Evolutionary conservation across 1,284 basidiomycete genomes (phyloP).

Genomic region (Porodaedalea pini): DNA sequence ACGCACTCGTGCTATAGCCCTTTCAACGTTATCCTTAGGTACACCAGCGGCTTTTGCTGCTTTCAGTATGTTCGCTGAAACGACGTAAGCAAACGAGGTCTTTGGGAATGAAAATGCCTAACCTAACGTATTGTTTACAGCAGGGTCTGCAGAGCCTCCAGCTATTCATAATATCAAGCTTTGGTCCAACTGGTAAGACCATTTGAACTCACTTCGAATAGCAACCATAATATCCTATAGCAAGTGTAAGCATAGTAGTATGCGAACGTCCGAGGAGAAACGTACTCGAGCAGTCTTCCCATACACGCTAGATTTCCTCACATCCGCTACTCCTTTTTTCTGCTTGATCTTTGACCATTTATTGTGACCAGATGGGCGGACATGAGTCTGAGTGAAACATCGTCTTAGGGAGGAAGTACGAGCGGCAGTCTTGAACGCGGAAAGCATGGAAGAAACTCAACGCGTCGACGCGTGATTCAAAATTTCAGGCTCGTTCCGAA

Average conservation of each 20-base stretch:
- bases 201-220: constrained; percentile 49
- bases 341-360: constrained; percentile 92
- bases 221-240: constrained; percentile 70
- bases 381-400: constrained; percentile 37
- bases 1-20: constrained; percentile 61
- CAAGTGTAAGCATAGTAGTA: background rate
- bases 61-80: constrained; percentile 49
- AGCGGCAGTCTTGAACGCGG: constrained; percentile 28
- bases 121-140: constrained; percentile 54
- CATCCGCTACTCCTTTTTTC: constrained; percentile 71
- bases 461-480: background rate
- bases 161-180: constrained; percentile 34
- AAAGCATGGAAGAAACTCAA: constrained; percentile 28
- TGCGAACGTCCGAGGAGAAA: background rate
- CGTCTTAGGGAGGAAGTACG: constrained; percentile 12
- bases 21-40: constrained; percentile 76
- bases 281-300: constrained; percentile 58
- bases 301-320: constrained; percentile 58
- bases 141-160: constrained; percentile 65
- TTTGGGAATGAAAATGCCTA: background rate
- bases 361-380: constrained; percentile 56
- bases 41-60: constrained; percentile 64
- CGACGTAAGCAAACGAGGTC: background rate
- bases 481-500: too few relatives aligned
- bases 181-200: constrained; percentile 5